A percentile compares a stretch with the other conserved stretches of the same genome.
Evolutionary conservation across 1,284 basidiomycete species (phyloP).

Genomic region (Ceratobasidium sp.): DNA sequence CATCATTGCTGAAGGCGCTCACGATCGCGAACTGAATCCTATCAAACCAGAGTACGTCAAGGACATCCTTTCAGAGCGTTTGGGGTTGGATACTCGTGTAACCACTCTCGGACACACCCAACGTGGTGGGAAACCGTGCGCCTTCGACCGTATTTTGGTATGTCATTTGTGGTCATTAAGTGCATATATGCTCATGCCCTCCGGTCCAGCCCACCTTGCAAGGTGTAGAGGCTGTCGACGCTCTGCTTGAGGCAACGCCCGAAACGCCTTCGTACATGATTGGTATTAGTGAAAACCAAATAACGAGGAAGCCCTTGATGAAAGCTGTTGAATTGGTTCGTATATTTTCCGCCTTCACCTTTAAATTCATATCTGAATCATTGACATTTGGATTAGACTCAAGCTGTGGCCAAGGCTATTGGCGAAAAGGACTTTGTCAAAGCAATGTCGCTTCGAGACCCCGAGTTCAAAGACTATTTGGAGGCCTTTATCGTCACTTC

Average conservation of each 20-base stretch:
- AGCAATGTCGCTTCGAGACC: constrained; percentile 90
- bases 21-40: constrained; percentile 87
- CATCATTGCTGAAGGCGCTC: constrained; percentile 96
- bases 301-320: constrained; percentile 90
- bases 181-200: constrained; percentile 29
- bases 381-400: constrained; percentile 77
- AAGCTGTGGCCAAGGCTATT: constrained; percentile 87
- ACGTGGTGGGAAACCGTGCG: constrained; percentile 92
- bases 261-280: constrained; percentile 98
- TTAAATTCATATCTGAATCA: not conserved
- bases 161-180: constrained; percentile 51
- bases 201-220: constrained; percentile 87
- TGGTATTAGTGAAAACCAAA: constrained; percentile 95
- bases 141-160: constrained; percentile 92
- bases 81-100: constrained; percentile 95
- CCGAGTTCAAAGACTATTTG: constrained; percentile 90
- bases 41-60: constrained; percentile 94
- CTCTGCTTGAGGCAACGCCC: constrained; percentile 89
- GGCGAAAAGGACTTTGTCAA: constrained; percentile 85
- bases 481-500: constrained; percentile 86
- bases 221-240: constrained; percentile 93
- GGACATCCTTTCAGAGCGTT: constrained; percentile 84
- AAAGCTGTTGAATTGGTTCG: constrained; percentile 89
- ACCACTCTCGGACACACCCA: constrained; percentile 99
- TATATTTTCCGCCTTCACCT: constrained; percentile 25